Conservation (phyloP, 202 grass and related monocot species). For the Tripidium arundinaceum region DNA sequence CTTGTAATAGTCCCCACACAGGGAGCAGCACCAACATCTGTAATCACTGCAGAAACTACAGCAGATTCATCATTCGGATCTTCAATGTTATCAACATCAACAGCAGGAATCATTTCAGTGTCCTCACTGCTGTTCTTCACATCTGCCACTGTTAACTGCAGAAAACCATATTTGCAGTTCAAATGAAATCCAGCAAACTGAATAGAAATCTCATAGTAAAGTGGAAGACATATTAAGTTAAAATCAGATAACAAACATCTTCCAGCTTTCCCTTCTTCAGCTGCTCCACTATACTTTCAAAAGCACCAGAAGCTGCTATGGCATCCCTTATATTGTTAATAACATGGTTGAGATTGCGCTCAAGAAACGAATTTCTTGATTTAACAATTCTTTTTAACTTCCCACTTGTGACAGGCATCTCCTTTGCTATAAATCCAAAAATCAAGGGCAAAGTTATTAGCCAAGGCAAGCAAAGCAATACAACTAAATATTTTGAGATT, state of each 20-base stretch:
- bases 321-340: conserved; percentile 61
- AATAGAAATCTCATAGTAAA: not conserved
- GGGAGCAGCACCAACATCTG: conserved; percentile 19
- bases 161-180: conserved; percentile 26
- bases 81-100: conserved; percentile 22
- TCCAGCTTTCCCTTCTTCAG: conserved; percentile 58
- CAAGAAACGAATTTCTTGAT: conserved; percentile 62
- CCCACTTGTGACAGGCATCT: conserved; percentile 72
- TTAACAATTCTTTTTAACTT: conserved; percentile 60
- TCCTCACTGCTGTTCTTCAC: conserved; percentile 20
- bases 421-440: conserved; percentile 65
- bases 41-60: conserved; percentile 32
- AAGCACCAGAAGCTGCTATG: conserved; percentile 57
- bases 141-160: conserved; percentile 40
- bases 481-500: conserved; percentile 17
- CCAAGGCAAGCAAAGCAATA: conserved; percentile 21
- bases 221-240: conserved; percentile 6
- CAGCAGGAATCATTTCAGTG: conserved; percentile 39
- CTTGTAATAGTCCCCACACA: conserved; percentile 24
- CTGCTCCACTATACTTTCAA: conserved; percentile 60
- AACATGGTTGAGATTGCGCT: conserved; percentile 47
- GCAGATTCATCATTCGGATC: conserved; percentile 25
- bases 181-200: conserved; percentile 1
- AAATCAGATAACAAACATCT: conserved; percentile 49
- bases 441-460: conserved; percentile 23